Conservation (phyloP, 2,329 filamentous ascomycete species). For the Pseudogymnoascus sp. region DNA sequence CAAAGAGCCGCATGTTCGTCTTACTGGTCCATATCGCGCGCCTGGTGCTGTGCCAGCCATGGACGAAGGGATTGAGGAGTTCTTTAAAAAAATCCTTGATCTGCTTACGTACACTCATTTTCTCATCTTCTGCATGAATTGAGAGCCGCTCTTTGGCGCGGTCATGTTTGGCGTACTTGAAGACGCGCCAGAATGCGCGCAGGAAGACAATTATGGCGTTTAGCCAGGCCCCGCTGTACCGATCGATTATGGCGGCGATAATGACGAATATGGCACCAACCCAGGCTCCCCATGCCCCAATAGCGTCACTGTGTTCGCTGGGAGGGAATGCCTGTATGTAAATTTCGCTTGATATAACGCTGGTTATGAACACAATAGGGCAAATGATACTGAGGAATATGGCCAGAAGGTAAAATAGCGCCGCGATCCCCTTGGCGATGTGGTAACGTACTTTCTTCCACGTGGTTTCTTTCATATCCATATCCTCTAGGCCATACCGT, state of each 20-base stretch:
- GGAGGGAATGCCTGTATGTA: slow-evolving; percentile 5
- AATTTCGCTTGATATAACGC: slow-evolving; percentile 11
- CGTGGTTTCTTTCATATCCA: not conserved
- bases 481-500: not conserved
- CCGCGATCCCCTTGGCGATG: slow-evolving; percentile 13
- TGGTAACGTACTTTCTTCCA: slow-evolving; percentile 12
- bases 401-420: slow-evolving; percentile 11
- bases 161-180: not conserved
- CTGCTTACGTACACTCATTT: not conserved
- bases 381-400: slow-evolving; percentile 7
- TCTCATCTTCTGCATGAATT: not conserved
- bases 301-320: slow-evolving; percentile 14
- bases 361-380: slow-evolving; percentile 12
- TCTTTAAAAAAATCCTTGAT: not conserved
- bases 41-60: not conserved
- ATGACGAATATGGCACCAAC: slow-evolving; percentile 14
- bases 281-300: slow-evolving; percentile 16
- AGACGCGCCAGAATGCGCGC: not conserved
- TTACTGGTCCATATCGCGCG: not conserved
- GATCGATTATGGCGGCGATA: slow-evolving; percentile 12
- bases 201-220: not conserved
- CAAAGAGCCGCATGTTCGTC: not conserved
- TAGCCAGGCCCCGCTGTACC: slow-evolving; percentile 12
- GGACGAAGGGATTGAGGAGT: not conserved
- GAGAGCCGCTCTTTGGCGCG: too few relatives aligned